Conservation (phyloP, 495 filamentous ascomycete genomes). For the Neurospora sp. region DNA sequence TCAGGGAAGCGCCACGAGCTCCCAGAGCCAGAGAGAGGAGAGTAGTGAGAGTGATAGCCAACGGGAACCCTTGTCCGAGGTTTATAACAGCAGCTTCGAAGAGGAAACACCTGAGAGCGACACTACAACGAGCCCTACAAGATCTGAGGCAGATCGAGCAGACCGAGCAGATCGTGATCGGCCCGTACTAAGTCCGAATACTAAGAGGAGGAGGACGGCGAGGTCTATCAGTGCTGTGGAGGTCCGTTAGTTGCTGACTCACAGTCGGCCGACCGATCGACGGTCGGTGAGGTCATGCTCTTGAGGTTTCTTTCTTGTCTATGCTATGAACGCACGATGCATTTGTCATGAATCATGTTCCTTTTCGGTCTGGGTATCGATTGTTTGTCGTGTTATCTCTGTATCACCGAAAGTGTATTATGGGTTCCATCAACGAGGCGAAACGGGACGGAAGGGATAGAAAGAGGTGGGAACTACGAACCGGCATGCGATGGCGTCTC, state of each 20-base stretch:
- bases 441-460: background rate
- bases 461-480: background rate
- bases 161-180: slow-evolving; percentile 9
- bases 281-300: background rate
- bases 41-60: background rate
- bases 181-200: slow-evolving; percentile 20
- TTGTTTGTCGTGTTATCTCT: background rate
- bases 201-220: slow-evolving; percentile 24
- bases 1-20: background rate
- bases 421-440: too few species aligned
- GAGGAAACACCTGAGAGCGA: slow-evolving; percentile 9
- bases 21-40: background rate
- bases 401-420: background rate
- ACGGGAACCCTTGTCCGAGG: slow-evolving; percentile 13
- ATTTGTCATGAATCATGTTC: background rate
- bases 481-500: background rate
- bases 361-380: background rate
- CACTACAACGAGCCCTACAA: background rate
- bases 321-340: background rate
- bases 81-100: slow-evolving; percentile 25
- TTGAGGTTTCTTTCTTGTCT: background rate
- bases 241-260: slow-evolving; percentile 16
- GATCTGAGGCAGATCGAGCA: background rate
- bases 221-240: slow-evolving; percentile 10
- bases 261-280: background rate